Conservation (phyloP, 768 basidiomycete species). For the Leccinellum albellum region DNA sequence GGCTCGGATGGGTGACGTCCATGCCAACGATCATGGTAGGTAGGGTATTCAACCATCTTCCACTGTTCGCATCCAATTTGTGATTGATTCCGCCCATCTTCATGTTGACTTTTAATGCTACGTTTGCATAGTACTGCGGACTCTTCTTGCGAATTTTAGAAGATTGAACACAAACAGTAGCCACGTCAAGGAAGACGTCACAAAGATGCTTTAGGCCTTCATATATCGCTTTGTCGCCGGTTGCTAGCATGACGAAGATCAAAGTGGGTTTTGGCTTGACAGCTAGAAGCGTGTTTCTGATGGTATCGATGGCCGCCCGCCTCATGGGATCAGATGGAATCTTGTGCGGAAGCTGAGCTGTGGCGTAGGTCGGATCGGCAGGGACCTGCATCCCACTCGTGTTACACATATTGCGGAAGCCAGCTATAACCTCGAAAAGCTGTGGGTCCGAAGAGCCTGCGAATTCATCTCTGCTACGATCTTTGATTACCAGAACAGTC, state of each 20-base stretch:
- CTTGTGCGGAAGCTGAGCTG: constrained; percentile 49
- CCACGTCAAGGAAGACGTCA: constrained; percentile 45
- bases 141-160: constrained; percentile 66
- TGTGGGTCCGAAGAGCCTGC: constrained; percentile 47
- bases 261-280: constrained; percentile 40
- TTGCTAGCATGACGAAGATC: constrained; percentile 46
- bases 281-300: constrained; percentile 39
- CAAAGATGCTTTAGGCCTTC: constrained; percentile 51
- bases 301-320: constrained; percentile 41
- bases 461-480: constrained; percentile 61
- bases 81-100: constrained; percentile 56
- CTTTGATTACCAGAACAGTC: constrained; percentile 66
- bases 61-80: constrained; percentile 36
- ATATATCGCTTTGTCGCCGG: constrained; percentile 45
- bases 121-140: constrained; percentile 51
- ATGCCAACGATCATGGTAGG: constrained; percentile 55
- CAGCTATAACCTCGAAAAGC: constrained; percentile 42
- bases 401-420: constrained; percentile 61
- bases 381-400: constrained; percentile 58
- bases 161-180: constrained; percentile 72
- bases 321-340: constrained; percentile 53
- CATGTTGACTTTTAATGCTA: constrained; percentile 54
- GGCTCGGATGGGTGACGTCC: constrained; percentile 78
- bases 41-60: constrained; percentile 35
- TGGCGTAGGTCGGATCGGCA: constrained; percentile 27